Evolutionary conservation across 2,329 filamentous ascomycete species (phyloP).

Genomic region (Juglanconis juglandina): DNA sequence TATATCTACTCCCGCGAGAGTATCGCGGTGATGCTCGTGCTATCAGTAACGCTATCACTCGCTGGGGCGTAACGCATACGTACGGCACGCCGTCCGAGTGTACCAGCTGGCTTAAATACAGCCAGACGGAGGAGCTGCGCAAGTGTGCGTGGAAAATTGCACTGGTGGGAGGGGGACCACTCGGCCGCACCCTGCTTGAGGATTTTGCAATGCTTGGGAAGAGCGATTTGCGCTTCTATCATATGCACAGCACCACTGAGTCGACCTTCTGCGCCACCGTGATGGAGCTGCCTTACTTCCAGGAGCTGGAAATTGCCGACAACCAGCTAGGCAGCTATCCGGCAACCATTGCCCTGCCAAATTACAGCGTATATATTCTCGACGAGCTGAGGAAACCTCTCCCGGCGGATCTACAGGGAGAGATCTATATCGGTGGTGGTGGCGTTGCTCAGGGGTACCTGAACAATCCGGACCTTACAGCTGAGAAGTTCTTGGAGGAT

Average conservation of each 20-base stretch:
- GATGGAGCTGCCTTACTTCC: too few relatives aligned
- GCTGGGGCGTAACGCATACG: slow-evolving; percentile 31
- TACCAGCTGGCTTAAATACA: slow-evolving; percentile 20
- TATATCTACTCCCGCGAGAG: slow-evolving; percentile 25
- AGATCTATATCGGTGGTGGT: slow-evolving; percentile 38
- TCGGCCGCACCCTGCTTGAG: too few relatives aligned
- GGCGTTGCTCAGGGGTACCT: slow-evolving; percentile 39
- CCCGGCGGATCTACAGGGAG: slow-evolving; percentile 34
- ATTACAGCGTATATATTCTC: too few relatives aligned
- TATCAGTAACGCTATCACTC: slow-evolving; percentile 29
- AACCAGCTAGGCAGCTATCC: too few relatives aligned
- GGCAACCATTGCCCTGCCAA: too few relatives aligned
- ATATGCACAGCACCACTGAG: too few relatives aligned
- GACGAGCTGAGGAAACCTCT: neutral
- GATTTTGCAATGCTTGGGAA: too few relatives aligned
- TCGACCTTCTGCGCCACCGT: too few relatives aligned
- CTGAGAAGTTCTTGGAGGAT: slow-evolving; percentile 13
- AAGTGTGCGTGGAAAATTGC: too few relatives aligned
- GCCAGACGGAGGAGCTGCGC: neutral
- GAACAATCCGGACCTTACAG: slow-evolving; percentile 21
- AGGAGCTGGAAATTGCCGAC: too few relatives aligned
- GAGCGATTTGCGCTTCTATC: too few relatives aligned
- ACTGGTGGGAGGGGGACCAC: too few relatives aligned
- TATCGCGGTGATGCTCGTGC: slow-evolving; percentile 30
- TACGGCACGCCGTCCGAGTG: slow-evolving; percentile 37